A percentile compares a stretch with the other conserved stretches of the same genome.
Evolutionary conservation across 805 yeast genomes (phyloP).

Genomic region (Isabelozyma pseudorhagii): DNA sequence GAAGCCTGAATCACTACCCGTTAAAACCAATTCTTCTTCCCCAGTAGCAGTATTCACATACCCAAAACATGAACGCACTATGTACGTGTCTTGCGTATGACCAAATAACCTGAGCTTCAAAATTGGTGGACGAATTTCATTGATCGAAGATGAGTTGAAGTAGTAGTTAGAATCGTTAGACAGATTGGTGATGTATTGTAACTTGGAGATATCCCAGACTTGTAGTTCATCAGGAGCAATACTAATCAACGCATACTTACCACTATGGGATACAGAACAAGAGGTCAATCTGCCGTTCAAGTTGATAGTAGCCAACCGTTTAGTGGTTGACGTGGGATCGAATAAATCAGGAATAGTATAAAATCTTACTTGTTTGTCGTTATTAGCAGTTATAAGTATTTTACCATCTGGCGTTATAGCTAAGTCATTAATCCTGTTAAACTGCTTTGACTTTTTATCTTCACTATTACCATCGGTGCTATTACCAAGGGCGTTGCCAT

Average conservation of each 20-base stretch:
- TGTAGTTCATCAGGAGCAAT: conserved; percentile 75
- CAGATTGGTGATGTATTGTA: conserved; percentile 3
- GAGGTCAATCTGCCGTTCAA: conserved; percentile 64
- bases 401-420: conserved; percentile 65
- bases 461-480: neutral
- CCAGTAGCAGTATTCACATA: conserved; percentile 35
- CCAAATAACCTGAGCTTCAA: conserved; percentile 67
- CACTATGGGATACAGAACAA: conserved; percentile 52
- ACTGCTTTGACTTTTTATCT: conserved; percentile 12
- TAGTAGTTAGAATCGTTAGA: conserved; percentile 2
- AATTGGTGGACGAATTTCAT: conserved; percentile 36
- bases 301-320: conserved; percentile 42
- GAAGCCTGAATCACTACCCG: conserved; percentile 81
- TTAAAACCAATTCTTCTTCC: conserved; percentile 64
- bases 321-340: conserved; percentile 27
- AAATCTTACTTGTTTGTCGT: conserved; percentile 58
- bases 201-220: conserved; percentile 64
- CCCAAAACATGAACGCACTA: conserved; percentile 77
- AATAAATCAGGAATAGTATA: conserved; percentile 47
- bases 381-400: conserved; percentile 60
- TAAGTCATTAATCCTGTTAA: conserved; percentile 62
- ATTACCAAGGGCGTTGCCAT: neutral
- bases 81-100: conserved; percentile 63
- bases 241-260: conserved; percentile 57
- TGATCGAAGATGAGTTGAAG: conserved; percentile 9